Conservation (phyloP, 805 yeast species). For the Debaryomyces tyrocola region DNA sequence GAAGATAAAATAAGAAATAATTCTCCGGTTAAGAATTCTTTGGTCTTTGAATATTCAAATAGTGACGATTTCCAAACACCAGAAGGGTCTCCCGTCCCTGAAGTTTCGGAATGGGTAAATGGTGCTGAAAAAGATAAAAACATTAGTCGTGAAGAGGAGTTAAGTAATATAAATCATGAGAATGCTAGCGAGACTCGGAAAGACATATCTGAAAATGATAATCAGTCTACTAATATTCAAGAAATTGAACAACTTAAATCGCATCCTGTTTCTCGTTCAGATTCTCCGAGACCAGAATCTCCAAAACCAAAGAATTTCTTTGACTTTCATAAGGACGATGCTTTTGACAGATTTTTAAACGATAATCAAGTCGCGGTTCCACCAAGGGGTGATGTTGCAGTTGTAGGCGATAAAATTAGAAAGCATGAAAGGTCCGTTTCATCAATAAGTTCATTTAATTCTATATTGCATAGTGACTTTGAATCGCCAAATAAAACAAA, state of each 20-base stretch:
- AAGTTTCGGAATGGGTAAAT: neutral
- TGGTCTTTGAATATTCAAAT: neutral
- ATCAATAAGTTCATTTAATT: conserved; percentile 18
- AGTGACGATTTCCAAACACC: neutral
- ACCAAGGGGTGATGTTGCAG: conserved; percentile 22
- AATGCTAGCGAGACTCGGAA: no score
- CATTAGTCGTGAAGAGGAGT: no score
- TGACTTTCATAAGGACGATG: conserved; percentile 10
- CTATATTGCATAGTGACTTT: conserved; percentile 5
- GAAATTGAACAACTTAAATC: neutral
- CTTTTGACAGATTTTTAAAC: conserved; percentile 15
- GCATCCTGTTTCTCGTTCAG: neutral
- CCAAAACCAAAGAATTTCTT: conserved; percentile 2
- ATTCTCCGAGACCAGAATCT: neutral
- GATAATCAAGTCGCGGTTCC: conserved; percentile 22
- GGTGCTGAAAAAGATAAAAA: no score
- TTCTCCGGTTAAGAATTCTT: neutral
- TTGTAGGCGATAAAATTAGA: conserved; percentile 12
- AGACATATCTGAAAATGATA: no score
- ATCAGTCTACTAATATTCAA: neutral
- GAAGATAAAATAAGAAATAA: neutral
- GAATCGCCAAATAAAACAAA: neutral
- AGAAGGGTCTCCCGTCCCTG: neutral
- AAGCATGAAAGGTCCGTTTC: conserved; percentile 17
- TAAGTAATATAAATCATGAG: no score